Base-by-base conservation (phyloP, 345 rosid species). In the Melastoma malabathricum region DNA sequence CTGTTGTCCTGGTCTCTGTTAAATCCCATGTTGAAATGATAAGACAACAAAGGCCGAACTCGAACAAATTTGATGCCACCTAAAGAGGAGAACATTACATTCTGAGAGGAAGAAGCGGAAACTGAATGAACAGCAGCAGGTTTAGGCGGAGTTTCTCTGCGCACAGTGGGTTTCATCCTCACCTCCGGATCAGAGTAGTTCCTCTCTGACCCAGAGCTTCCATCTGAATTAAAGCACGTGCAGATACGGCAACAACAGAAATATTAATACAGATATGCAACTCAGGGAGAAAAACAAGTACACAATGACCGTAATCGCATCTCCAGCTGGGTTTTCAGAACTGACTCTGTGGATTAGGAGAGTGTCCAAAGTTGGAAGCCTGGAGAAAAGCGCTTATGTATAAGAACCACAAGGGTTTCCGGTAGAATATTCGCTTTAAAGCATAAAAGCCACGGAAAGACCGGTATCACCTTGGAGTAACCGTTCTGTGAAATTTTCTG, bases 311-410 rank as follows among this genome's bases (percentile, higher is more conserved):
- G 41, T 34, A 34, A 34, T 34, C 12, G 12, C 12, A 34, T 34
- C 41, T 34, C 41, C 41, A 34, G 41, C 12, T 5, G 12, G 41
- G 41, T 34, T 34, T 22, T 34, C 12, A 34, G 15, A 55, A 72
- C 88, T 81, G 73, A 84, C 85, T 70, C 39, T 80, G 77, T 2
- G 76, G 85, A 69, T 70, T 78, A 48, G 94, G 86, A 60, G 88
- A 81, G 68, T 65, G 72, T 15, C 71, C 79, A 57, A 74, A 74
- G 62, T 81, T 81, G 60, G 83, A 81, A 71, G 81, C 77, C 94
- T 84, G 58, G 47, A 46, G 15, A 46, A 56, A 67, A 71, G 56
- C 50, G 14, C 15, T 5, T n/a, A 64, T 72, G 76, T 68, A 67
- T 76, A 54, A 81, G 68, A 68, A 71, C 58, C 63, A 48, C 64